These are phyloP conservation scores for Corymbia citriodora DNA, from an alignment of 441 rosid species.

Conservation along the genomic window DNA sequence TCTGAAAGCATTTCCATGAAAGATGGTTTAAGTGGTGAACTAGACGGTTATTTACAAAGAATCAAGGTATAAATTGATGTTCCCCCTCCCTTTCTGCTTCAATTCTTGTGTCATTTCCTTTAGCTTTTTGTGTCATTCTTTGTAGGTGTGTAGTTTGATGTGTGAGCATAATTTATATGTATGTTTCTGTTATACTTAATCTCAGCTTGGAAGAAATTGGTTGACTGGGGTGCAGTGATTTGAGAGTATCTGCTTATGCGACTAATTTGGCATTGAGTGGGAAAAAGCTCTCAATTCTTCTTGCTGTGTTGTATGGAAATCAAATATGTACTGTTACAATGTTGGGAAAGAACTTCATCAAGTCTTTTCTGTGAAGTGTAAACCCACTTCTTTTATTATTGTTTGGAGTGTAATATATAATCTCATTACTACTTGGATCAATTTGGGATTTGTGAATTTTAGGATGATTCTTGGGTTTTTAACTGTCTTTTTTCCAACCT, in stretches of 20 bases:
- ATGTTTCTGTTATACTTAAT: background rate
- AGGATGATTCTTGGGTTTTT: background rate
- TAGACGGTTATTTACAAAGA: constrained; percentile 57
- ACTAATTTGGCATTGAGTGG: background rate
- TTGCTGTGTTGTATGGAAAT: background rate
- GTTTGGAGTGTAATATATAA: background rate
- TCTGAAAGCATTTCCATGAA: constrained; percentile 33
- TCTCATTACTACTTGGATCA: background rate
- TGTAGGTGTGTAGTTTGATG: background rate
- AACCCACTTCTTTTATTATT: background rate
- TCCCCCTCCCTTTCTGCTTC: background rate
- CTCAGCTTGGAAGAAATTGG: background rate
- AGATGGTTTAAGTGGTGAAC: constrained; percentile 57
- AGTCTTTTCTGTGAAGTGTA: background rate
- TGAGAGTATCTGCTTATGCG: background rate
- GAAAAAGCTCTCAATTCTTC: background rate
- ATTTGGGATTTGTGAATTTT: background rate
- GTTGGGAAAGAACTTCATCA: background rate
- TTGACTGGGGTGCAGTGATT: background rate
- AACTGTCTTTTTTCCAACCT: background rate
- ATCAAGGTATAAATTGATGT: constrained; percentile 54
- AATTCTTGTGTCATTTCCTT: background rate
- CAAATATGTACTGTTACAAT: background rate
- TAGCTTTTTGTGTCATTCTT: background rate
- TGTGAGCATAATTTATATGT: background rate